Base-by-base conservation (phyloP, 2,329 filamentous ascomycete genomes). In the Talaromyces sp. region DNA sequence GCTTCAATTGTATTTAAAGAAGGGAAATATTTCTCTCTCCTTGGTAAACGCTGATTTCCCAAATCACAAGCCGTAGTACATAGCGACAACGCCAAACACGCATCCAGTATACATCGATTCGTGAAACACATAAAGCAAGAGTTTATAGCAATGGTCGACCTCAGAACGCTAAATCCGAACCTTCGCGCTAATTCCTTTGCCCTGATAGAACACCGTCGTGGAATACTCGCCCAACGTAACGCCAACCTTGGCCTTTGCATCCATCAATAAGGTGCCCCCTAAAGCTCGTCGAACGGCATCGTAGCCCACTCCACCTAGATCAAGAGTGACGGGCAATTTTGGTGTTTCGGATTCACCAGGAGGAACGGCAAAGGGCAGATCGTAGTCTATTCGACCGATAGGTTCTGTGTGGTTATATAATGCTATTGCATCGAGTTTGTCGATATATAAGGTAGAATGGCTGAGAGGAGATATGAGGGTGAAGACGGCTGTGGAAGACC, bases 401-500 rank as follows among this genome's bases (percentile, higher is more conserved):
- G 88, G 85, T 61, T 94, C 87, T 9, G 88, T 90, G 67, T 90
- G 86, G 68, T 96, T 92, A 76, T 96, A 96, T 67, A 88, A 90
- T 0, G 95, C 93, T 1, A 90, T 92, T 7, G 94, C 94, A 72
- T 96, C 90, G 71, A 98, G 85, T 60, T 83, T 84, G 43, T 92
- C 91, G 68, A 99, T 85, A 70, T 88, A 90, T 19, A 98, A 78
- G 0, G 88, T 92, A 60, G 90, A 90, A 65, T 87, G 81, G 47
- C 82, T 79, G 9, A 98, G 82, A 0, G 95, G 95, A 0, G 93
- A 97, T 45, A 89, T 84, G 24, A 98, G 84, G 0, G 86, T 88
- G 76, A 99, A 97, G 0, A 89, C 87, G 3, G 94, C 94, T 0
- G 92, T 93, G 0, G 92, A 96, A 16, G 91, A 90, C 68, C 95